Base-by-base conservation (phyloP, 192 early-diverging fungal genomes). In the Coemansia sp. region DNA sequence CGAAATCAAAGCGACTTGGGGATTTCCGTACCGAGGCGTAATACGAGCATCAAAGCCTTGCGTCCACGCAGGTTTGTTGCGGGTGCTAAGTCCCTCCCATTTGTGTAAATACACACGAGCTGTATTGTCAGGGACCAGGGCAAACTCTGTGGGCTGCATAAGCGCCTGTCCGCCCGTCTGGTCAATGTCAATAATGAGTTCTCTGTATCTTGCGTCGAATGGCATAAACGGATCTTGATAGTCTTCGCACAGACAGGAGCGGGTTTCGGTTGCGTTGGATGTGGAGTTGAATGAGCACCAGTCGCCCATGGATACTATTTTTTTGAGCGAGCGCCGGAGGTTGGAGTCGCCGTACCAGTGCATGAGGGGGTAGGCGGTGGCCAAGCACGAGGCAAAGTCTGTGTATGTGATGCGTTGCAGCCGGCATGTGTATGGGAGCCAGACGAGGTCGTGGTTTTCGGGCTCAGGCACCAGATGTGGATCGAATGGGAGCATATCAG, bases 301-400 rank as follows among this genome's bases (percentile, higher is more conserved):
- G 32, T 65, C 32, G 37, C 82, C 82, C 63, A 69, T 48, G 6
- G 68, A 77, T 10, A 68, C 41, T 11, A 85, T 61, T 60, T 77
- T 83, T 47, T 85, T 85, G 18, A 85, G 12, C 32, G 78, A 54
- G 16, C 83, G 55, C 7, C 83, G 74, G 4, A 65, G 54, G 52
- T 85, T 83, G 9, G 83, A 85, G 65, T 85, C 83, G 32, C 83
- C 83, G 35, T 64, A 85, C 57, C 74, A 68, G 55, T 82, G 78
- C 23, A 83, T 61, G 1, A 53, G 50, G 14, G 73, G 67, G 55
- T 81, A 75, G 22, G 56, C 55, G 27, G 58, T 48, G 0, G 57
- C 35, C 19, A 74, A n/a, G 63, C 83, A 85, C 10, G 50, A n/a
- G 12, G 56, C 70, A 61, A 81, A 83, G 3, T 77, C 63, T 22